These are phyloP conservation scores for Mentha longifolia DNA, from an alignment of 257 asterid species.

Conservation along the genomic window DNA sequence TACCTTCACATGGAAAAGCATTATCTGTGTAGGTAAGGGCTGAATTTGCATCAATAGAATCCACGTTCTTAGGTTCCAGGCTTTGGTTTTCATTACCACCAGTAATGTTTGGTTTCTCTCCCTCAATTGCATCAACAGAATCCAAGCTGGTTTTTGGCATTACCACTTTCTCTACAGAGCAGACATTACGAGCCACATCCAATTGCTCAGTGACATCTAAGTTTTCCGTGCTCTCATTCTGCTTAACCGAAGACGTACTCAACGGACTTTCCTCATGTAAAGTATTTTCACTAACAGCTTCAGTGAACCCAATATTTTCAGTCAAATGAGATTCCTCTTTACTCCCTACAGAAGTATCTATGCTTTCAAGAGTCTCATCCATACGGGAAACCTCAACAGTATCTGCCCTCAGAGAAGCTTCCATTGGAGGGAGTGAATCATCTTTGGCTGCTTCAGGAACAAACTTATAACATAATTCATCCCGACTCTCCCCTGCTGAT, in stretches of 20 bases:
- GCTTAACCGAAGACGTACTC: conserved; percentile 25
- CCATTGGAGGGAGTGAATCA: conserved; percentile 37
- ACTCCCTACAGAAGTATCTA: conserved; percentile 29
- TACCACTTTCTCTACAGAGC: conserved; percentile 36
- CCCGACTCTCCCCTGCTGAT: conserved; percentile 32
- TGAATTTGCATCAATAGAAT: conserved; percentile 31
- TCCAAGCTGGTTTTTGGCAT: conserved; percentile 20
- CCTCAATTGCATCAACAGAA: conserved; percentile 25
- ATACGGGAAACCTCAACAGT: conserved; percentile 22
- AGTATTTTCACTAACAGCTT: conserved; percentile 29
- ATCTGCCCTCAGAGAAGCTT: conserved; percentile 34
- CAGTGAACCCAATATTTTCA: conserved; percentile 37
- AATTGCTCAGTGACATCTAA: conserved; percentile 29
- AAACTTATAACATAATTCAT: conserved; percentile 34
- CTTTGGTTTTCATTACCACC: conserved; percentile 32
- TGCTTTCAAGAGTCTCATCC: conserved; percentile 23
- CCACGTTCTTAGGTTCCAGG: conserved; percentile 35
- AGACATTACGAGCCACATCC: conserved; percentile 27
- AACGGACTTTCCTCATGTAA: conserved; percentile 33
- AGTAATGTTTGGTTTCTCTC: conserved; percentile 22
- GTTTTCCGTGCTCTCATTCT: conserved; percentile 33
- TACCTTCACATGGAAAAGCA: conserved; percentile 32
- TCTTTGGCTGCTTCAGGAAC: conserved; percentile 39
- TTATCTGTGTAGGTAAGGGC: conserved; percentile 7
- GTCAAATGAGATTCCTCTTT: conserved; percentile 25